A percentile compares a stretch with the other conserved stretches of the same genome.
Conservation (phyloP, 495 filamentous ascomycete genomes). For the Penicillium coffeae region DNA sequence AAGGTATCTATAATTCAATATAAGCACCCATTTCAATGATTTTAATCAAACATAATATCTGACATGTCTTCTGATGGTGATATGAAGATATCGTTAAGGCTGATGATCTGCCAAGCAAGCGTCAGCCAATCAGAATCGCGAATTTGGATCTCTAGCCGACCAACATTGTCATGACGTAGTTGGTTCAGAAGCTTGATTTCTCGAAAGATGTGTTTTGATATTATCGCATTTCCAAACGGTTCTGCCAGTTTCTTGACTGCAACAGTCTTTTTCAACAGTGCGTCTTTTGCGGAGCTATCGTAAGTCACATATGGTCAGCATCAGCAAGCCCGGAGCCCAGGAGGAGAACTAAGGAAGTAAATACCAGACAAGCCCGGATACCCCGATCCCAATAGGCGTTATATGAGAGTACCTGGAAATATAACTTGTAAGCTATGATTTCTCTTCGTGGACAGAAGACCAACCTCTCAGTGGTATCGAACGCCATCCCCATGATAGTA, state of each 20-base stretch:
- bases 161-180: slow-evolving; percentile 90
- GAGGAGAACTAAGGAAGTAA: slow-evolving; percentile 9
- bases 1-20: slow-evolving; percentile 65
- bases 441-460: not conserved
- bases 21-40: no score
- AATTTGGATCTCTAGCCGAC: slow-evolving; percentile 13
- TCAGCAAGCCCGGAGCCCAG: not conserved
- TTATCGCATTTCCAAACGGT: slow-evolving; percentile 91
- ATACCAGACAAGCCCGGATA: slow-evolving; percentile 97
- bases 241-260: slow-evolving; percentile 99
- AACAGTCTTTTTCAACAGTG: slow-evolving; percentile 84
- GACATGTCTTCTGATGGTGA: slow-evolving; percentile 99
- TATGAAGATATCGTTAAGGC: slow-evolving; percentile 97
- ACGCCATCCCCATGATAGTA: not conserved
- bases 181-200: slow-evolving; percentile 96
- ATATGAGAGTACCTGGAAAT: slow-evolving; percentile 85
- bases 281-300: slow-evolving; percentile 84
- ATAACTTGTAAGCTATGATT: no score
- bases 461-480: not conserved
- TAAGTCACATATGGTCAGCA: slow-evolving; percentile 3
- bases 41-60: no score
- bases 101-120: slow-evolving; percentile 67
- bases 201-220: slow-evolving; percentile 93
- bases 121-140: not conserved
- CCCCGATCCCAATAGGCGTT: slow-evolving; percentile 95